Evolutionary conservation across 1,284 basidiomycete genomes (phyloP), one percentile per base, ranked within the genome.

Genomic region (Agaricales sp.): DNA sequence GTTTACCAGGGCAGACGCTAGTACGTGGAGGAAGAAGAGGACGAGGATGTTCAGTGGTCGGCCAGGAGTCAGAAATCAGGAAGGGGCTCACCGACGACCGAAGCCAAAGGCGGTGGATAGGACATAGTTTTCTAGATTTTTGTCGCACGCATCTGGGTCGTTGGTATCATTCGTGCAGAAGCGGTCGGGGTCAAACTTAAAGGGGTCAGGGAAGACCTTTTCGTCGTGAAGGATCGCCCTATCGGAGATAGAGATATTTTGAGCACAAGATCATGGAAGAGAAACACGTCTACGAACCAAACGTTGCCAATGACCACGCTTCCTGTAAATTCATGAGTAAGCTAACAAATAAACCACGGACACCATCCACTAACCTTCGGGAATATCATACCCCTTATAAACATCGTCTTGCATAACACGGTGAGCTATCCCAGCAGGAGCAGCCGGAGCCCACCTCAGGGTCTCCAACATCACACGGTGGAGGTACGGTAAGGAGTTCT

Each of bases 401-500:
- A 26, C 50, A 24, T 56, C 54, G 24, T 55, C 51, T 20, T 25
- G 45, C 20, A 45, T 48, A n/a, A 45, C 16, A 19, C 19, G 24
- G 45, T 50, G 50, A 13, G 45, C 23, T n/a, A 54, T 16, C 16
- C 46, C 53, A 8, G 18, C 13, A 8, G 44, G 44, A 6, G 21
- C 44, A 22, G 24, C 19, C 12, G 44, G 44, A 18, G 4, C 18
- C 44, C 44, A 45, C 13, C 44, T 6, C 4, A 41, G 39, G 4
- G 39, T 6, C 19, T 41, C 39, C n/a, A 41, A 16, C n/a, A 41
- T 4, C 4, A 41, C 6, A 20, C 16, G 19, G 8, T 41, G 54
- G 13, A 73, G 50, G 51, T 72, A 74, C 0, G 70, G 68, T 3
- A 74, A 56, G 22, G 58, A 51, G 2, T 58, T 53, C 1, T 63